Percentiles rank a stretch among this genome's conserved stretches.
phyloP scores from a whole-genome alignment of 2,329 filamentous ascomycete genomes.

The Didymosphaeria variabile region DNA sequence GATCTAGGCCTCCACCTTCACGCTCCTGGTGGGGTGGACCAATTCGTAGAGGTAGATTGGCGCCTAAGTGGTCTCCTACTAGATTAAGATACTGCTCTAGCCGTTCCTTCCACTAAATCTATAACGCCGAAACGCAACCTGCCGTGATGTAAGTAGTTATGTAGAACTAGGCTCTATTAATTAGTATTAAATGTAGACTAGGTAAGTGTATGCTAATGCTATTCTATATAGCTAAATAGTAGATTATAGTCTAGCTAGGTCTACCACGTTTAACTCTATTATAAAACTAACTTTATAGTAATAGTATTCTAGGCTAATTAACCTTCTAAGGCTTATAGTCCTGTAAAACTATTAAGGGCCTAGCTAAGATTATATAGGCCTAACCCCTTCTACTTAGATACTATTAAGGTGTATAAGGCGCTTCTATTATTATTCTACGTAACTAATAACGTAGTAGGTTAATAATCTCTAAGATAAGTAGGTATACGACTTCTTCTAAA shows the following conservation, averaged over 20 bases:
- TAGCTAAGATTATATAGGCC: background rate
- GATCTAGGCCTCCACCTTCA: constrained; percentile 15
- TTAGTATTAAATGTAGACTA: constrained; percentile 13
- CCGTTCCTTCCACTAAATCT: constrained; percentile 11
- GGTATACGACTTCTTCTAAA: background rate
- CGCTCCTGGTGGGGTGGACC: constrained; percentile 1
- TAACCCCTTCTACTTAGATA: background rate
- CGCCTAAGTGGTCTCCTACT: constrained; percentile 16
- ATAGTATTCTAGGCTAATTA: constrained; percentile 7
- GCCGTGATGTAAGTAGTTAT: constrained; percentile 24
- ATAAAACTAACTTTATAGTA: constrained; percentile 15
- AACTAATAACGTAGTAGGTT: constrained; percentile 2
- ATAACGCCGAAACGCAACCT: constrained; percentile 21
- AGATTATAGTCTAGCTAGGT: constrained; percentile 18
- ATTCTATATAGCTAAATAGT: constrained; percentile 14
- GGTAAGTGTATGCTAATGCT: constrained; percentile 18
- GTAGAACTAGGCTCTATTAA: constrained; percentile 18
- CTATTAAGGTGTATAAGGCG: constrained; percentile 3
- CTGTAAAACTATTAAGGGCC: background rate
- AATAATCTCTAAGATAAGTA: background rate
- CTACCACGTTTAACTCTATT: constrained; percentile 17
- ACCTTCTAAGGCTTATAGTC: constrained; percentile 6
- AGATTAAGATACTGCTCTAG: constrained; percentile 19
- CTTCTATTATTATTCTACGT: constrained; percentile 12
- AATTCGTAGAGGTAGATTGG: constrained; percentile 19